Conservation (phyloP, 2,329 filamentous ascomycete genomes). For the Ophiostoma ips region DNA sequence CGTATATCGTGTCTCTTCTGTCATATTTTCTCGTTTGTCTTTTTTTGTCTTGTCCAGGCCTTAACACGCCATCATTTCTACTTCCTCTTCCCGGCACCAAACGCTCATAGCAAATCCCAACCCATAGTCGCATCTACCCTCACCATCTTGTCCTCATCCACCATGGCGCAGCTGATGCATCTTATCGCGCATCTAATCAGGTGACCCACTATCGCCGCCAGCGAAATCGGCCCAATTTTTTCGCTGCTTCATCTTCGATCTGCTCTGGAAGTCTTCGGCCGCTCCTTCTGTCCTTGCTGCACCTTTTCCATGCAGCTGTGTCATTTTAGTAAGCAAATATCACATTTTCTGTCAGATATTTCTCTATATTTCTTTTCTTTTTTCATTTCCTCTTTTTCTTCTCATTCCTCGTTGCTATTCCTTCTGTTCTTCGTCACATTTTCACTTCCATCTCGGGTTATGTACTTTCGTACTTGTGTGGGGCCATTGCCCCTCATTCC, state of each 20-base stretch:
- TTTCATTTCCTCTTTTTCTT: conserved; percentile 3
- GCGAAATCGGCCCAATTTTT: conserved; percentile 9
- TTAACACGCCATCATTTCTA: too few relatives aligned
- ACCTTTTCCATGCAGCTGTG: background rate
- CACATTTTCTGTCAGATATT: background rate
- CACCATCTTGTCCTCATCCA: too few relatives aligned
- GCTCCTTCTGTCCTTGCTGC: background rate
- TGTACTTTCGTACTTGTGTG: background rate
- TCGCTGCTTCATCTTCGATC: background rate
- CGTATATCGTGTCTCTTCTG: too few relatives aligned
- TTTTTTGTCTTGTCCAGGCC: too few relatives aligned
- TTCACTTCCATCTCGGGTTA: too few relatives aligned
- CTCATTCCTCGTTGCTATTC: background rate
- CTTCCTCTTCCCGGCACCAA: too few relatives aligned
- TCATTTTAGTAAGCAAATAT: background rate
- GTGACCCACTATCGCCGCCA: background rate
- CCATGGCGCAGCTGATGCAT: background rate
- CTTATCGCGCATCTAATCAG: conserved; percentile 2
- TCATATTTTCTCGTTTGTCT: too few relatives aligned
- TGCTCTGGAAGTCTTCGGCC: background rate
- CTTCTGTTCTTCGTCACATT: background rate
- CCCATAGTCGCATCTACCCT: too few relatives aligned
- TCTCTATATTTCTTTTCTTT: conserved; percentile 1
- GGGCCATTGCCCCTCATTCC: background rate
- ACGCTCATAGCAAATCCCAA: too few relatives aligned